Conservation (phyloP, 108 stramenopile species). For the Nitzschia inconspicua region DNA sequence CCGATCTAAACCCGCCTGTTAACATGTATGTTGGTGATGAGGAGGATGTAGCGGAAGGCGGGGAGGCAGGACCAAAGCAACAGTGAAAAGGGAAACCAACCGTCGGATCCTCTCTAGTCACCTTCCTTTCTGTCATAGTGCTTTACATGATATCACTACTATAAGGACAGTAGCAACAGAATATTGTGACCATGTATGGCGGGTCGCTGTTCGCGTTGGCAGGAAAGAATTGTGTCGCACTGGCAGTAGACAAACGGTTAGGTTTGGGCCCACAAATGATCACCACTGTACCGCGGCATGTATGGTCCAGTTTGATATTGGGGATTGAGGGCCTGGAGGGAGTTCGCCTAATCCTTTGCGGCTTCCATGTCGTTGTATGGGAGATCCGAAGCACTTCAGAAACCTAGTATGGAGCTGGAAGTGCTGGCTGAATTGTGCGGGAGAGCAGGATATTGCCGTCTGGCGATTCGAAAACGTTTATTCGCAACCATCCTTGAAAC, state of each 20-base stretch:
- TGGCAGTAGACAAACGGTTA: slow-evolving; percentile 82
- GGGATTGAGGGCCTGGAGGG: slow-evolving; percentile 80
- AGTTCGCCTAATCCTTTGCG: slow-evolving; percentile 72
- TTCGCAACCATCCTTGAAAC: no score
- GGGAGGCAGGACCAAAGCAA: no score
- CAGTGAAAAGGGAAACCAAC: no score
- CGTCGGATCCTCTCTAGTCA: no score
- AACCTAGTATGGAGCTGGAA: slow-evolving; percentile 67
- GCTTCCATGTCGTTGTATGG: slow-evolving; percentile 80
- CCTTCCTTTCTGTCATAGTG: no score
- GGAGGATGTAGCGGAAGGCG: no score
- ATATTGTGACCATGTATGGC: slow-evolving; percentile 59
- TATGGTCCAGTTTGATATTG: slow-evolving; percentile 42
- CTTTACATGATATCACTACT: no score
- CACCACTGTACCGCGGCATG: slow-evolving; percentile 33
- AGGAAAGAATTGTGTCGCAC: slow-evolving; percentile 71
- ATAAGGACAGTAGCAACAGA: slow-evolving; percentile 31
- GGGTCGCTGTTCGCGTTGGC: slow-evolving; percentile 84
- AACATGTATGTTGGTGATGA: no score
- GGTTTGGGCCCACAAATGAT: slow-evolving; percentile 74
- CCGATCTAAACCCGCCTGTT: neutral
- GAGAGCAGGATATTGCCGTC: no score
- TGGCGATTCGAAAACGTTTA: no score
- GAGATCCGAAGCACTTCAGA: slow-evolving; percentile 81
- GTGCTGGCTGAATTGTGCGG: slow-evolving; percentile 77